Percentiles rank a stretch among this genome's conserved stretches.
Evolutionary conservation across 1,284 basidiomycete genomes (phyloP).

Genomic region (Dichomitus squalens): DNA sequence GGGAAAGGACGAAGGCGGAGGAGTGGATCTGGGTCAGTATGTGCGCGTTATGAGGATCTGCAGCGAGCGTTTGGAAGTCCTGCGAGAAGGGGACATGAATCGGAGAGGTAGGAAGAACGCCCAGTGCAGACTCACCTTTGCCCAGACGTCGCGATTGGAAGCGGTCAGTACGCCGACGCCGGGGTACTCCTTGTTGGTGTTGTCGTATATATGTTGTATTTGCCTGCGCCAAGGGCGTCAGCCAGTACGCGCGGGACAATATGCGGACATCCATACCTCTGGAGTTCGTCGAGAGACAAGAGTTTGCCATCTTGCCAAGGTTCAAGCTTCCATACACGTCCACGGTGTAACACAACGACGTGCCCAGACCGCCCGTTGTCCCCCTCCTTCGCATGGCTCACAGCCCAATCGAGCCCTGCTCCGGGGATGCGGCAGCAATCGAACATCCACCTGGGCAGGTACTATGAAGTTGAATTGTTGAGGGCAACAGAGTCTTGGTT

Average conservation of each 20-base stretch:
- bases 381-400: constrained; percentile 66
- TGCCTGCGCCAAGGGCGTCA: constrained; percentile 47
- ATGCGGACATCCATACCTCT: constrained; percentile 47
- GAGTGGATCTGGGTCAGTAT: constrained; percentile 79
- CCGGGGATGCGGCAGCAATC: constrained; percentile 88
- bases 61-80: constrained; percentile 65
- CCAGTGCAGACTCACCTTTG: constrained; percentile 52
- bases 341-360: constrained; percentile 77
- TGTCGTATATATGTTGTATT: constrained; percentile 73
- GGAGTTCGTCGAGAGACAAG: constrained; percentile 70
- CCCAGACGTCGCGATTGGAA: constrained; percentile 83
- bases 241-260: too few relatives aligned
- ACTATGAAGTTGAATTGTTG: neutral
- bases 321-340: constrained; percentile 78
- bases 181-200: constrained; percentile 62
- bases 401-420: constrained; percentile 71
- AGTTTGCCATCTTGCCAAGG: constrained; percentile 58
- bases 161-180: constrained; percentile 80
- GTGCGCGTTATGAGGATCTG: constrained; percentile 58
- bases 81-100: constrained; percentile 29
- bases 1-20: constrained; percentile 79
- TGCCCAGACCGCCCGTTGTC: constrained; percentile 71
- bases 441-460: constrained; percentile 83
- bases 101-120: neutral
- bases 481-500: too few relatives aligned